phyloP scores from a whole-genome alignment of 768 basidiomycete species.

The Tylopilus felleus region DNA sequence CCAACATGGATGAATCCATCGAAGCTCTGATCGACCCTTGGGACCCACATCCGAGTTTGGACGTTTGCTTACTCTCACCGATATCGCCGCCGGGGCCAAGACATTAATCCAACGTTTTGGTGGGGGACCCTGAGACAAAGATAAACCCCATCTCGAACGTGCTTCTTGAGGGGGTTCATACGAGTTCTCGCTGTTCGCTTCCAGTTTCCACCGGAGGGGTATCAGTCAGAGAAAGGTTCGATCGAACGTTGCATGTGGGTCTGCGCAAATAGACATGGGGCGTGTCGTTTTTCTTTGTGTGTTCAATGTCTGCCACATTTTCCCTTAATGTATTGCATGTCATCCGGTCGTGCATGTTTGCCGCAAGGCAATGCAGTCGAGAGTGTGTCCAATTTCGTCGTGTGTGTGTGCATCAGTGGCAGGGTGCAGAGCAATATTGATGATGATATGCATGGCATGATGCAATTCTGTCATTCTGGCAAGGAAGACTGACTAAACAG shows the following conservation, averaged over 20 bases:
- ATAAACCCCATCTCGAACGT: not conserved
- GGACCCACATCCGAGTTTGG: not conserved
- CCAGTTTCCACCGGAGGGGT: not conserved
- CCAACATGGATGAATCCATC: slow-evolving; percentile 21
- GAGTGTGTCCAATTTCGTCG: too few species aligned
- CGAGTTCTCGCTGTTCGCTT: not conserved
- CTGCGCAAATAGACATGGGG: not conserved
- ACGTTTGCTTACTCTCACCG: not conserved
- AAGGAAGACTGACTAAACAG: not conserved
- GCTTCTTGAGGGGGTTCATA: not conserved
- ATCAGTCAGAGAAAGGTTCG: not conserved
- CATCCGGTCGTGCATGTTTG: not conserved
- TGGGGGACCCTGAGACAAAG: not conserved
- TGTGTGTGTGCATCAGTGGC: not conserved
- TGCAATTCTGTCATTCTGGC: not conserved
- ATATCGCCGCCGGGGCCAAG: not conserved
- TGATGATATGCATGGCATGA: not conserved
- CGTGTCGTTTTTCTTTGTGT: not conserved
- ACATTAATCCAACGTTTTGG: too few species aligned
- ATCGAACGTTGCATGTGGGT: too few species aligned
- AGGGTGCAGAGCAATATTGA: not conserved
- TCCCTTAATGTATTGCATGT: not conserved
- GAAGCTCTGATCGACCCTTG: slow-evolving; percentile 14
- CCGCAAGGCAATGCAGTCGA: not conserved
- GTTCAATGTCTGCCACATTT: not conserved